Evolutionary conservation across 179 eudicot species (phyloP), one percentile per base, ranked within the genome.

Genomic region (Dionaea muscipula): DNA sequence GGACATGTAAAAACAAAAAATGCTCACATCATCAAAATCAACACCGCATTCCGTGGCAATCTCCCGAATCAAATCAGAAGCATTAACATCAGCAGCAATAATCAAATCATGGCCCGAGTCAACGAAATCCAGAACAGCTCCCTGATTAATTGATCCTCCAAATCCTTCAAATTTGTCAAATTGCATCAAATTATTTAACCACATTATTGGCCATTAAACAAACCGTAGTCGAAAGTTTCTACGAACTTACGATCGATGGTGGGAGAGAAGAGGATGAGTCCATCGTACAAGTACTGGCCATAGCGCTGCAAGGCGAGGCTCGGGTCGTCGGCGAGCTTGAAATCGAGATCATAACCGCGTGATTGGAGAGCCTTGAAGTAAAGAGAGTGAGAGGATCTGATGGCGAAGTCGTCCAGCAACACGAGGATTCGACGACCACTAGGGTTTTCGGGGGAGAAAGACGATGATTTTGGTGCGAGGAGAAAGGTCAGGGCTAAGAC

Each of bases 41-140:
- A 84, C 87, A 41, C 96, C 96, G 49, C 94, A 78, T 56, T 87
- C 96, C 12, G 73, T 64, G 10, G 94, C 94, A 61, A 87, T 78
- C 44, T 77, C 77, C 54, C 96, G 81, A 59, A 84, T 78, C 61
- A 82, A 68, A 71, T 87, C 94, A 31, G 96, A 87, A 3, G 90
- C 80, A 55, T 62, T 73, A 5, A 65, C 67, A 77, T 82, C 94
- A 38, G 81, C 85, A 2, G 91, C 80, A 16, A 88, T 31, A 51
- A 85, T 78, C 83, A 88, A 68, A 71, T 85, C 94, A 46, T 72
- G 81, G 1, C 96, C 96, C 13, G 96, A 76, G 66, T 87, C 96
- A 66, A 82, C 90, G 43, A 87, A 86, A 15, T 86, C 94, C 39
- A 83, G 61, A 44, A 89, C 71, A 9, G 80, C 76, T 28, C 73